A percentile compares a stretch with the other conserved stretches of the same genome.
Conservation (phyloP, 345 rosid genomes). For the Tarenaya hassleriana region DNA sequence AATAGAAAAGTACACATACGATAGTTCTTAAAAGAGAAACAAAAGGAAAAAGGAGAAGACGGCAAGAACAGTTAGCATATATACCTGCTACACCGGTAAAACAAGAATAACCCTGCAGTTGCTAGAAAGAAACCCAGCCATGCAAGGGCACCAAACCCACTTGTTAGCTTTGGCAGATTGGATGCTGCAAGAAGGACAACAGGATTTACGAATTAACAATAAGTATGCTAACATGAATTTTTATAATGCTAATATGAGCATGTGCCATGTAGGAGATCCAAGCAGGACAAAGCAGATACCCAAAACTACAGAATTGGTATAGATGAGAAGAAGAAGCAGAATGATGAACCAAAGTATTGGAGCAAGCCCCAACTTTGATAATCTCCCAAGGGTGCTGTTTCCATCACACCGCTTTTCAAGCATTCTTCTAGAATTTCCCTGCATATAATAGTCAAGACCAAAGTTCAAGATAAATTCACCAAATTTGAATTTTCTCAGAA, state of each 20-base stretch:
- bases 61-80: no score
- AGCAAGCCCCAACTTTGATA: conserved; percentile 88
- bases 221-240: conserved; percentile 6
- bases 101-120: conserved; percentile 61
- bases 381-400: conserved; percentile 55
- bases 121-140: conserved; percentile 81
- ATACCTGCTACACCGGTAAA: conserved; percentile 95
- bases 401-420: conserved; percentile 80
- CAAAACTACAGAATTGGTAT: conserved; percentile 62
- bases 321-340: conserved; percentile 52
- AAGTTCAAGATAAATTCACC: background rate
- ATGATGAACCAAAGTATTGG: conserved; percentile 70
- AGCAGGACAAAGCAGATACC: conserved; percentile 41
- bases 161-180: conserved; percentile 65
- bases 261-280: conserved; percentile 8
- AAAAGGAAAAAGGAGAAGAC: conserved; percentile 6
- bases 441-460: conserved; percentile 20
- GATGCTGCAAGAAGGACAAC: conserved; percentile 55
- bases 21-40: background rate
- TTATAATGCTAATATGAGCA: conserved; percentile 19
- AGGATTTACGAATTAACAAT: conserved; percentile 16
- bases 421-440: conserved; percentile 93
- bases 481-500: background rate
- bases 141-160: conserved; percentile 73
- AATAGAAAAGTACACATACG: conserved; percentile 3